Evolutionary conservation across 1,284 basidiomycete species (phyloP), one percentile per base, ranked within the genome.

Genomic region (Ceratobasidium sp.): DNA sequence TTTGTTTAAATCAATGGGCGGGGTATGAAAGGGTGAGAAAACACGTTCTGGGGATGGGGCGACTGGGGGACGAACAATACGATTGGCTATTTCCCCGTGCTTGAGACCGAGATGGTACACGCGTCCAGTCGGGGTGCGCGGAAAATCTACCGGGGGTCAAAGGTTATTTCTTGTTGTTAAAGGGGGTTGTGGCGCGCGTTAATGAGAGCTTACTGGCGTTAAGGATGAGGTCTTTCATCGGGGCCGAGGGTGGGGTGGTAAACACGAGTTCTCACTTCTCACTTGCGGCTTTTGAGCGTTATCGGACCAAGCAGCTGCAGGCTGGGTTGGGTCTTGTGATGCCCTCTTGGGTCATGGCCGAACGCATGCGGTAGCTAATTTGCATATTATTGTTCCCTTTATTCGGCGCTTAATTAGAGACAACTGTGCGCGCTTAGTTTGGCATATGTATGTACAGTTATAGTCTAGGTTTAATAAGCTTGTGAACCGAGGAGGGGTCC

Each of bases 81-180:
- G 88, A 82, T 94, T 95, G 60, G 94, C 92, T 27, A 95, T 90
- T 80, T 94, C 91, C 24, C 92, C 93, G 51, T 87, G 84, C 65
- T 88, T 86, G 76, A 93, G 81, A 53, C 91, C 92, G n/a, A 93
- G 87, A 82, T 93, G 92, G 81, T 93, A 93, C 65, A 93, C 91
- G 75, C 91, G 89, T 66, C 87, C 86, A 80, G 91, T 90, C 54
- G 85, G 85, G 59, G 91, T 91, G 74, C 88, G 87, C 74, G 92
- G 92, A 79, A 93, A 92, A 83, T 93, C 92, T 93, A 45, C 47
- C 41, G 41, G 36, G 36, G 36, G 11, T 41, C 11, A 41, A 11
- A 41, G 36, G 36, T 41, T 41, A 41, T 41, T 41, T 41, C 11
- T 11, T 41, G 36, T 41, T 41, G 11, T 41, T 41, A 41, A 41